Evolutionary conservation across 2,329 filamentous ascomycete species (phyloP).

Genomic region (Scopulariopsis brevicaulis): DNA sequence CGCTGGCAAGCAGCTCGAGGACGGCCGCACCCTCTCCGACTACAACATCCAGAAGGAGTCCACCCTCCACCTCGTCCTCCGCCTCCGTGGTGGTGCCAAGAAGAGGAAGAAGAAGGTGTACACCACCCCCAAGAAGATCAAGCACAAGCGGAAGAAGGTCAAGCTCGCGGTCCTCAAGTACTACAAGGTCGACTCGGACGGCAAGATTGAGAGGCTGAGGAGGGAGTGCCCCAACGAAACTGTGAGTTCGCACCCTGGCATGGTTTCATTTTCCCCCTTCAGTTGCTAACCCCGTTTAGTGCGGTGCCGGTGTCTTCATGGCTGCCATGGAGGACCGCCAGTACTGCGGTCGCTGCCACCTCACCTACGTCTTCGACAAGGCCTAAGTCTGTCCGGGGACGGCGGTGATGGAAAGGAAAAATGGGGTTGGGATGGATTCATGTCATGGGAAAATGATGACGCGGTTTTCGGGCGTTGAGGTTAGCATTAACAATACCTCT

Average conservation of each 20-base stretch:
- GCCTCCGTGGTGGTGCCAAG: constrained; percentile 97
- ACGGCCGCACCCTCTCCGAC: constrained; percentile 96
- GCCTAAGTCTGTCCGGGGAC: constrained; percentile 28
- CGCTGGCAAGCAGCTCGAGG: constrained; percentile 99
- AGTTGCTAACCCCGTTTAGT: constrained; percentile 38
- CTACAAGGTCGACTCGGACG: constrained; percentile 99
- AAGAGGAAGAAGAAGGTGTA: constrained; percentile 99
- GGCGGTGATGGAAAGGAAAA: constrained; percentile 1
- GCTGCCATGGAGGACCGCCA: constrained; percentile 99
- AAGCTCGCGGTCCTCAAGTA: constrained; percentile 99
- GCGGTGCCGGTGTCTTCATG: constrained; percentile 99
- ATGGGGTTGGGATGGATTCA: constrained; percentile 8
- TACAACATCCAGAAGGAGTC: constrained; percentile 99
- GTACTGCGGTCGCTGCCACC: constrained; percentile 74
- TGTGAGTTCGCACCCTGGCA: constrained; percentile 40
- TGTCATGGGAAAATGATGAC: constrained; percentile 8
- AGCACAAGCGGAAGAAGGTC: constrained; percentile 99
- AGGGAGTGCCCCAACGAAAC: constrained; percentile 91
- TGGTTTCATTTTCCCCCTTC: not conserved
- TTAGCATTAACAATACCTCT: not conserved
- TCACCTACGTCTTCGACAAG: constrained; percentile 66
- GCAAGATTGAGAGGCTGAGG: constrained; percentile 98
- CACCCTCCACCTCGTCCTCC: constrained; percentile 94
- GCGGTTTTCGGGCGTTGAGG: constrained; percentile 2
- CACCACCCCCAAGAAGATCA: constrained; percentile 99